Conservation (phyloP, 2,329 filamentous ascomycete genomes). For the Epichloe brachyelytri region DNA sequence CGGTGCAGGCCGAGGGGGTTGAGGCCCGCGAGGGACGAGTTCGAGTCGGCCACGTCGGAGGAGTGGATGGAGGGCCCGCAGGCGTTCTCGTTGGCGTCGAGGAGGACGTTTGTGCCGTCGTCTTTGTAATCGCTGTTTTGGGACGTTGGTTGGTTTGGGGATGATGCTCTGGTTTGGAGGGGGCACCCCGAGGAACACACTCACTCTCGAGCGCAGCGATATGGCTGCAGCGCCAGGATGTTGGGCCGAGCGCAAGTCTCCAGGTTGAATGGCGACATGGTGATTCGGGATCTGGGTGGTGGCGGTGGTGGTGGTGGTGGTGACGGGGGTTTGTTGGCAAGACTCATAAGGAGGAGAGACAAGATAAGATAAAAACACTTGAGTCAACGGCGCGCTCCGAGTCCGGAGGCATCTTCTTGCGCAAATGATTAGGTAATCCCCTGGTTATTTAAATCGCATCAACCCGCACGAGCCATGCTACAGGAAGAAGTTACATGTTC, state of each 20-base stretch:
- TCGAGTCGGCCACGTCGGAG: constrained; percentile 29
- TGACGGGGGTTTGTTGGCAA: not conserved
- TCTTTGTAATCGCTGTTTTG: constrained; percentile 86
- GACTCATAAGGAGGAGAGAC: not conserved
- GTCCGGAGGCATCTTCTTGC: not conserved
- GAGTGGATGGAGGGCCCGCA: constrained; percentile 67
- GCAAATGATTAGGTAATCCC: too few relatives aligned
- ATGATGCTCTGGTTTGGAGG: not conserved
- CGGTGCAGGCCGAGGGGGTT: constrained; percentile 77
- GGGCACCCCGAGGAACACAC: constrained; percentile 17
- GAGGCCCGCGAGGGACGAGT: constrained; percentile 29
- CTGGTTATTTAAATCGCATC: too few relatives aligned
- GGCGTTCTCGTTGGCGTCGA: constrained; percentile 97
- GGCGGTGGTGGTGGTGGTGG: not conserved
- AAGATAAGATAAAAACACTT: not conserved
- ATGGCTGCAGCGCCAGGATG: constrained; percentile 63
- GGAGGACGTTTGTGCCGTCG: constrained; percentile 85
- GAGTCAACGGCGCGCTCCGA: not conserved
- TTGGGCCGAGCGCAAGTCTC: constrained; percentile 64
- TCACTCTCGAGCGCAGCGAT: constrained; percentile 72
- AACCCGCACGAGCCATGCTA: too few relatives aligned
- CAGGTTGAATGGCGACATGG: constrained; percentile 56
- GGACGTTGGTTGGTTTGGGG: constrained; percentile 4
- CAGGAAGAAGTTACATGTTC: too few relatives aligned
- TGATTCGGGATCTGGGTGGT: constrained; percentile 3